Base-by-base conservation (phyloP, 176 grass and related monocot genomes). In the Juncus effusus region DNA sequence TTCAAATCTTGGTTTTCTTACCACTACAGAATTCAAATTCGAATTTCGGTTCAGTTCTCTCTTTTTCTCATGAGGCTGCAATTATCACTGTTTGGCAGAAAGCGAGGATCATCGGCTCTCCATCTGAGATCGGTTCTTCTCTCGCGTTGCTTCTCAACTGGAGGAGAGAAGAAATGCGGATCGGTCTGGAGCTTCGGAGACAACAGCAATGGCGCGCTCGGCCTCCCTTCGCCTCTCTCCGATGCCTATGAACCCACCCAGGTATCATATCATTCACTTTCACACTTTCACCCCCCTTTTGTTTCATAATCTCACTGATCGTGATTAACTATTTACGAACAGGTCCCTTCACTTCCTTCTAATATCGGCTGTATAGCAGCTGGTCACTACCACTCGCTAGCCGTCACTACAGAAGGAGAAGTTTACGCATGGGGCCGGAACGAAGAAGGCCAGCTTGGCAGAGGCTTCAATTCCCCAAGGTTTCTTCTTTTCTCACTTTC, bases 401-500 rank as follows among this genome's bases (percentile, higher is more conserved):
- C 87, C 3, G 50, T 86, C 3, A 86, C 92, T 14, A 4, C 59
- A 3, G 50, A 45, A 6, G 92, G 85, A 11, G 82, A 96, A 41
- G 77, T 96, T 52, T 96, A 87, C 84, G 82, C 92, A 1, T 96
- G 92, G 87, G 92, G 87, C 40, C 87, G 92, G 57, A 96, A 96
- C 72, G 74, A 88, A 4, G 87, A 96, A 71, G 81, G 77, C 36
- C 85, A 96, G 70, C 81, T 96, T 28, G 87, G 92, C 35, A 81
- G 86, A 51, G 67, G 86, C 57, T 75, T 72, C 51, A 47, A 81
- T 8, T 38, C 86, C 8, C 63, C 64, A 36, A 89, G 81, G 86
- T 89, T 64, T 77, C 49, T 66, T 10, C 12, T 51, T 39, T 62
- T 35, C 19, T 11, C 54, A 50, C 62, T 68, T 38, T 49, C 45